Base-by-base conservation (phyloP, 1,139 yeast species). In the Lodderomyces beijingensis region DNA sequence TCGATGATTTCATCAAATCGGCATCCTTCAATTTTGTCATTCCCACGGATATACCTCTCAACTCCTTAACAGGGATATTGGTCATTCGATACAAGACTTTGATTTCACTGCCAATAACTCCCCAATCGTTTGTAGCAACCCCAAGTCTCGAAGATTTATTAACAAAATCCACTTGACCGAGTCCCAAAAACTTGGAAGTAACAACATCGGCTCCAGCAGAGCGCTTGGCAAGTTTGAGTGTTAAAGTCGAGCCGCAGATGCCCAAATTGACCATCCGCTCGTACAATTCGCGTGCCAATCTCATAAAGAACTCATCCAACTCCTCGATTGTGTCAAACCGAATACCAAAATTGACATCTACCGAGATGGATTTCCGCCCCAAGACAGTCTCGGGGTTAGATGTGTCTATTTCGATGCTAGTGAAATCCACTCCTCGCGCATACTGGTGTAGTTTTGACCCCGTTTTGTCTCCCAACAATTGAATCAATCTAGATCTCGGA, bases 291-390 rank as follows among this genome's bases (percentile, higher is more conserved):
- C 59, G 58, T 0, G 82, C 65, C 32, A 89, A 57, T 23, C 75
- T 59, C 30, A 65, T 59, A 13, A 86, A 51, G 49, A 91, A 91
- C 3, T 40, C 49, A 39, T 81, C 89, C 16, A 82, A 74, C 45
- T 89, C 86, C 1, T 56, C 54, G 16, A 71, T 64, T 0, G 61
- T 63, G 18, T 76, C 73, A 41, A 89, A 83, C 33, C 97, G 54
- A 0, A 91, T 84, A 0, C 96, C 97, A 80, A 87, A 91, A 41
- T 88, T 86, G 21, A 91, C 83, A 53, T 91, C 97, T 8, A 87
- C 86, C 0, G 95, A 87, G 0, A 91, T 72, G 0, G 94, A 74
- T 46, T 86, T 87, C 20, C 95, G 68, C 0, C 71, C 69, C 4
- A 66, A 46, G 3, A 60, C 63, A 30, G 59, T 66, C 42, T 59